Percentiles rank a stretch among this genome's conserved stretches.
phyloP scores from a whole-genome alignment of 352 stramenopile species.

The Pythium plurisporium region DNA sequence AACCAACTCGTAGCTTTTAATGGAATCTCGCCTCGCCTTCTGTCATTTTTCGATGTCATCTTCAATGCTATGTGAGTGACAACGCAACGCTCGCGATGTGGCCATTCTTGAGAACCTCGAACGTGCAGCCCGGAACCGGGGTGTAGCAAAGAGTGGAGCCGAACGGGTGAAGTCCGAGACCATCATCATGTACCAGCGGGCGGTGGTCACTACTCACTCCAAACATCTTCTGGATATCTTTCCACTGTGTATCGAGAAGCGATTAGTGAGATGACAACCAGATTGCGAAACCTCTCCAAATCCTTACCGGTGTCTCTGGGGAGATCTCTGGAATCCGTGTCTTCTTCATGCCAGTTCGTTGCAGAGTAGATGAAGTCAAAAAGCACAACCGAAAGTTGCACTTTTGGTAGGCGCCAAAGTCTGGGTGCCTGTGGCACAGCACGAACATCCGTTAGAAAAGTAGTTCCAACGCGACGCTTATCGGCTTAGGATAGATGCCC shows the following conservation, averaged over 20 bases:
- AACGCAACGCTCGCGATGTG: slow-evolving; percentile 73
- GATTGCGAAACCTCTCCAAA: too few species aligned
- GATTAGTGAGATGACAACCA: neutral
- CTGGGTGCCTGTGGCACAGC: slow-evolving; percentile 42
- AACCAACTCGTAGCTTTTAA: neutral
- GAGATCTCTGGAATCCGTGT: slow-evolving; percentile 45
- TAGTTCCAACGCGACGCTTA: too few species aligned
- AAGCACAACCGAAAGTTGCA: slow-evolving; percentile 80
- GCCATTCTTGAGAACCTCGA: slow-evolving; percentile 82
- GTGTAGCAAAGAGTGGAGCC: slow-evolving; percentile 76
- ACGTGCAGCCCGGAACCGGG: slow-evolving; percentile 63
- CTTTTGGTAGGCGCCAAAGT: slow-evolving; percentile 82
- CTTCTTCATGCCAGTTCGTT: slow-evolving; percentile 48
- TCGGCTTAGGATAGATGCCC: neutral
- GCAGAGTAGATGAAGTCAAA: slow-evolving; percentile 30
- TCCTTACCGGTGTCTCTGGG: slow-evolving; percentile 62
- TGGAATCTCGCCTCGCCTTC: too few species aligned
- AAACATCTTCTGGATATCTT: slow-evolving; percentile 61
- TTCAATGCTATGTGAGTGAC: slow-evolving; percentile 23
- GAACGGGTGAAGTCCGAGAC: slow-evolving; percentile 71
- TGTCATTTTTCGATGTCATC: too few species aligned
- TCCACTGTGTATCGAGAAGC: slow-evolving; percentile 33
- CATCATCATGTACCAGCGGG: slow-evolving; percentile 74
- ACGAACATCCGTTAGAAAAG: too few species aligned
- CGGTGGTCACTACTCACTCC: slow-evolving; percentile 40